Base-by-base conservation (phyloP, 768 basidiomycete genomes). In the Amanita phalloides region DNA sequence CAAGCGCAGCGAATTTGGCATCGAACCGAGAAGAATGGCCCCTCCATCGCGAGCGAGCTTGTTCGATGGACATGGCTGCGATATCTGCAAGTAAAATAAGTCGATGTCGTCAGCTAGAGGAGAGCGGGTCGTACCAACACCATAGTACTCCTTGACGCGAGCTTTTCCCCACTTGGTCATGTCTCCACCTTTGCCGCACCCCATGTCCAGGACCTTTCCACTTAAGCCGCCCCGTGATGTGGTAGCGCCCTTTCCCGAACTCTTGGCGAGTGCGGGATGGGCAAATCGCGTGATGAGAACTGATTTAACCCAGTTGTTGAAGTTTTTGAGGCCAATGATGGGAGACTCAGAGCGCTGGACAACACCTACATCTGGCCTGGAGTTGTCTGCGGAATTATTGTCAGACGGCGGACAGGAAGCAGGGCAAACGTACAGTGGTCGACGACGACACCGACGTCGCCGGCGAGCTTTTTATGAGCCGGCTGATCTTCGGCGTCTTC, bases 291-390 rank as follows among this genome's bases (percentile, higher is more conserved):
- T 84, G 62, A 99, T 96, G 55, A 98, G 75, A 14, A 98, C 94
- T 8, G 91, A 92, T 66, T 99, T 99, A 59, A 98, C 86, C 96
- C 96, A 99, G 71, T 99, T 99, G 71, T 99, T 99, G 71, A 98
- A 99, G 63, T 78, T 86, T 67, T 96, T 97, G 50, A 99, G 78
- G 35, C 96, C 96, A 50, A 96, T 91, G 59, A 98, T 99, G 39
- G 93, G 91, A 5, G 94, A 97, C 14, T 86, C 81, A 56, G 77
- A 77, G 30, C 96, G 88, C 60, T 87, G 82, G 8, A 81, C 74
- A 28, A 90, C 80, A 52, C 91, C 92, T 8, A 95, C 86, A 54
- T 99, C 93, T 5, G 93, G 93, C 9, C 96, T 81, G 11, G 81
- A 77, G 65, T 99, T 98, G 68, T 99, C 95, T 96, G 51, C 11